Percentiles rank a stretch among this genome's conserved stretches.
Evolutionary conservation across 2,329 filamentous ascomycete species (phyloP).

Genomic region (Endothia cerciana): DNA sequence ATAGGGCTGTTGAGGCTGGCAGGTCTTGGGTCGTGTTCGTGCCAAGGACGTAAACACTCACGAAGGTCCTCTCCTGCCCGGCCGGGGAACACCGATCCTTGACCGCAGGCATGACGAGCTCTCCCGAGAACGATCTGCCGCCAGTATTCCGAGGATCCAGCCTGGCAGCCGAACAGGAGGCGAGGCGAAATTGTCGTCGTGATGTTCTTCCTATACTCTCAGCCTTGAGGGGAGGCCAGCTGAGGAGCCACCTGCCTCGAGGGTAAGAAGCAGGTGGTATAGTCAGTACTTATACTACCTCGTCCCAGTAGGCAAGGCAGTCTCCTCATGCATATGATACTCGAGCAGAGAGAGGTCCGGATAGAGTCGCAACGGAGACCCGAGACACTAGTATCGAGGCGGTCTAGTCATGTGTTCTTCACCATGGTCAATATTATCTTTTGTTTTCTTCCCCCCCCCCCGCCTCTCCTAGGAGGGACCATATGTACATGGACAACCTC

Average conservation of each 20-base stretch:
- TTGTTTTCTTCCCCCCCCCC: neutral
- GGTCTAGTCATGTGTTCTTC: conserved; percentile 21
- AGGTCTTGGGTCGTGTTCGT: neutral
- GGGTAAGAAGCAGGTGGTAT: neutral
- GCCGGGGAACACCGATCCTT: conserved; percentile 5
- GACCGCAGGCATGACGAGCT: conserved; percentile 8
- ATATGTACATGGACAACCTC: conserved; percentile 24
- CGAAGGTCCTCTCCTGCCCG: conserved; percentile 19
- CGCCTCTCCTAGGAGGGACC: neutral
- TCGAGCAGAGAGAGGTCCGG: conserved; percentile 13
- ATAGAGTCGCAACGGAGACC: conserved; percentile 20
- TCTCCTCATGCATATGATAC: neutral
- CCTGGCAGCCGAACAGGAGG: conserved; percentile 8
- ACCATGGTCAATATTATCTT: neutral
- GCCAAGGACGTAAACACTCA: conserved; percentile 8
- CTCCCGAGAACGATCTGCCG: conserved; percentile 2
- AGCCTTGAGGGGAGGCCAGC: neutral
- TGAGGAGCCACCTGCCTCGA: neutral
- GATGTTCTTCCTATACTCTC: neutral
- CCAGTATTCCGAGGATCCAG: conserved; percentile 10
- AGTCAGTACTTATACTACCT: conserved; percentile 18
- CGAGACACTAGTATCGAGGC: conserved; percentile 27
- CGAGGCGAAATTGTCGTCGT: neutral
- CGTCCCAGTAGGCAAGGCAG: neutral
- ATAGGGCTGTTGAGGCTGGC: neutral